Evolutionary conservation across 2,329 filamentous ascomycete species (phyloP), one percentile per base, ranked within the genome.

Genomic region (Fonsecaea nubica): DNA sequence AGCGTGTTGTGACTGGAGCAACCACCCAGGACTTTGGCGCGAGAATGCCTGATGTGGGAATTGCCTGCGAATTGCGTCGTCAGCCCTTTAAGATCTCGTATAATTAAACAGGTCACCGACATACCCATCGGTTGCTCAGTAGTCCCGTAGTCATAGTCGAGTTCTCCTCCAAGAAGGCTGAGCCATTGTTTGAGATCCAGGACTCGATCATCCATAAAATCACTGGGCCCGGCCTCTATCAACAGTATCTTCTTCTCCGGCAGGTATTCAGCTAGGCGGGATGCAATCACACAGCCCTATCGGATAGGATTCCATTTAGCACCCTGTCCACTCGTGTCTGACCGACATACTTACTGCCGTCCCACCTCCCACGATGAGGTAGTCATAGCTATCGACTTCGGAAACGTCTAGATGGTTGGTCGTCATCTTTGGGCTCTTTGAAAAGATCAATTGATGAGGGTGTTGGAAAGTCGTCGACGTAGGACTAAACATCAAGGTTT

Each of bases 1-100:
- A 96, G 84, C 21, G 93, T 96, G 81, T 97, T 97, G 85, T 96
- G 93, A 66, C 91, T 94, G 53, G 92, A 96, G 84, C 93, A 97
- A 72, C 93, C 93, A 72, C 93, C 93, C 35, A 97, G 86, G 45
- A 97, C 92, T 83, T 96, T 96, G 70, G 93, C 93, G 69, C 93
- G 90, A 13, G 93, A 96, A 82, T 96, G 93, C 71, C 92, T 89
- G 81, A 97, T 96, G 81, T 92, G 86, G 64, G 91, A 95, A 84
- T 97, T 97, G 76, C 92, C 92, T 86, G 80, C 21, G 45, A 30
- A 53, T 30, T 38, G 21, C 21, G 3, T 13, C 15, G 32, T 18
- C 9, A 40, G 48, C 3, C 13, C 32, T 33, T 38, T 6, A 2
- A 38, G 21, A 12, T 32, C 25, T 33, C 25, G 40, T 25, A 18